phyloP scores from a whole-genome alignment of 495 filamentous ascomycete species.

The Delitschia confertaspora region DNA sequence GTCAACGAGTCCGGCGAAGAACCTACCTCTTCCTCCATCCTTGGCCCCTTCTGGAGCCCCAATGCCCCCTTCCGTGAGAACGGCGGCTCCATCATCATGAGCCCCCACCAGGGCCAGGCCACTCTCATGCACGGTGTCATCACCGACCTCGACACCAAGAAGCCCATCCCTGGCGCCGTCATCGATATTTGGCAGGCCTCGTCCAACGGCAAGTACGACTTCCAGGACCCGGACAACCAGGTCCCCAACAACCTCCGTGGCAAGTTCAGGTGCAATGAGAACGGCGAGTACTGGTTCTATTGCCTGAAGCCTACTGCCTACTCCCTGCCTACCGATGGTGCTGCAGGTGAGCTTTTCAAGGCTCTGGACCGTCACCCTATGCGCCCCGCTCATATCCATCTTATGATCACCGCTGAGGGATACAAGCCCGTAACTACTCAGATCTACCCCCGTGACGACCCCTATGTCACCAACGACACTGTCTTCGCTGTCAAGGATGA shows the following conservation, averaged over 20 bases:
- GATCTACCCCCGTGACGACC: slow-evolving; percentile 54
- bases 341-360: slow-evolving; percentile 58
- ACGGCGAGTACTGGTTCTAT: slow-evolving; percentile 71
- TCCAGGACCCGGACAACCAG: slow-evolving; percentile 71
- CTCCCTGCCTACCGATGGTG: slow-evolving; percentile 65
- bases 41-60: slow-evolving; percentile 82
- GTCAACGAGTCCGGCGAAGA: slow-evolving; percentile 57
- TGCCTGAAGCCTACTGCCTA: slow-evolving; percentile 77
- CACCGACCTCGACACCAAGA: slow-evolving; percentile 60
- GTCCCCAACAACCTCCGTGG: slow-evolving; percentile 72
- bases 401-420: slow-evolving; percentile 35
- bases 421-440: slow-evolving; percentile 51
- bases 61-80: slow-evolving; percentile 67
- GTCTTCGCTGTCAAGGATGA: slow-evolving; percentile 61
- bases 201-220: slow-evolving; percentile 80
- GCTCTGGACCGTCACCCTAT: slow-evolving; percentile 57
- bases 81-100: slow-evolving; percentile 65
- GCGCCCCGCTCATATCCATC: slow-evolving; percentile 38
- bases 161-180: slow-evolving; percentile 59
- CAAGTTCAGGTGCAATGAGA: slow-evolving; percentile 69
- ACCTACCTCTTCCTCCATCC: slow-evolving; percentile 74
- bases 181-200: slow-evolving; percentile 84
- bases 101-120: slow-evolving; percentile 57
- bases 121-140: slow-evolving; percentile 69
- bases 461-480: slow-evolving; percentile 53